A percentile compares a stretch with the other conserved stretches of the same genome.
phyloP scores from a whole-genome alignment of 2,329 filamentous ascomycete species.

The Teratosphaeria viscida region DNA sequence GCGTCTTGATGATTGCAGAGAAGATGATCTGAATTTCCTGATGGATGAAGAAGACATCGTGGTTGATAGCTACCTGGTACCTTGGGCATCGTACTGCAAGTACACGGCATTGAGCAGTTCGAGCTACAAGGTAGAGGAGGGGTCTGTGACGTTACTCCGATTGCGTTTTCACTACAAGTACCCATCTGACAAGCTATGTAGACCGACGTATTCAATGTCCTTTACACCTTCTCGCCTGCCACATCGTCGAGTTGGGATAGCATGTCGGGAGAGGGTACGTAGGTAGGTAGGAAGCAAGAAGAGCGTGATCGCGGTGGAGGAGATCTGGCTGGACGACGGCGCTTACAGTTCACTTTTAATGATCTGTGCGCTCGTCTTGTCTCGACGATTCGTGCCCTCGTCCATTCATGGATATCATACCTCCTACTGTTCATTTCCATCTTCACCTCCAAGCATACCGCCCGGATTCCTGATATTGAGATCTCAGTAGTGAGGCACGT shows the following conservation, averaged over 20 bases:
- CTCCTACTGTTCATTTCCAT: background rate
- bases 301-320: too few species aligned
- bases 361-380: background rate
- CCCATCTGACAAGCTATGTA: too few species aligned
- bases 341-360: background rate
- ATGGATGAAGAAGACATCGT: background rate
- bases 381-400: background rate
- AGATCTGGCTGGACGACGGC: background rate
- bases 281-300: too few species aligned
- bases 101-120: background rate
- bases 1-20: background rate
- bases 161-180: background rate
- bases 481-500: too few species aligned
- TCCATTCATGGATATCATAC: too few species aligned
- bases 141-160: background rate
- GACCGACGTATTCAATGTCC: too few species aligned
- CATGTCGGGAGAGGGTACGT: too few species aligned
- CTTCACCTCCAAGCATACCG: background rate
- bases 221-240: too few species aligned
- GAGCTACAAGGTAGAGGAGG: background rate
- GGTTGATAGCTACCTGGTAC: background rate
- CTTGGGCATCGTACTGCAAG: background rate
- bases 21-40: background rate
- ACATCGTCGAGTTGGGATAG: too few species aligned
- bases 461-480: too few species aligned